Conservation (phyloP, 2,329 filamentous ascomycete genomes). For the Penicillium sp. region DNA sequence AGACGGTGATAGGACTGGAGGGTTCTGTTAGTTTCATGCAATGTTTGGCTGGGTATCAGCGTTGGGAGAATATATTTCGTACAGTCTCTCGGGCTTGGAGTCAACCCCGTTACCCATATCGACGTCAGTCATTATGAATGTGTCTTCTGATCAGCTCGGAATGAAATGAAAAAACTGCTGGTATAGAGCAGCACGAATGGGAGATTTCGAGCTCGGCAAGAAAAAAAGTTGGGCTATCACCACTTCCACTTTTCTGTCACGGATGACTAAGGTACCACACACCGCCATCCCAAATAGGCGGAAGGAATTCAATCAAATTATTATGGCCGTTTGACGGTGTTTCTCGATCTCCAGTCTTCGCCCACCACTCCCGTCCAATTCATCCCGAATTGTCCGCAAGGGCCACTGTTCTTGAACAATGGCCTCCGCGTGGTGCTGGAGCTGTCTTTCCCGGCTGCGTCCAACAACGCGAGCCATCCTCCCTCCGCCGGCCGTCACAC, state of each 20-base stretch:
- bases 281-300: slow-evolving; percentile 25
- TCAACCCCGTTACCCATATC: slow-evolving; percentile 26
- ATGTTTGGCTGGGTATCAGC: slow-evolving; percentile 3
- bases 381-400: slow-evolving; percentile 27
- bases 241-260: slow-evolving; percentile 25
- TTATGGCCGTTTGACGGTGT: slow-evolving; percentile 14
- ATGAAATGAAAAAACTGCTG: not conserved
- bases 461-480: slow-evolving; percentile 40
- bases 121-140: slow-evolving; percentile 27
- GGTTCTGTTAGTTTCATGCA: slow-evolving; percentile 18
- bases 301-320: slow-evolving; percentile 26
- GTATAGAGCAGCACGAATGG: not conserved
- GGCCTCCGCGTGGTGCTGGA: slow-evolving; percentile 59
- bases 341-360: slow-evolving; percentile 10
- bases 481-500: slow-evolving; percentile 44
- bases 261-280: slow-evolving; percentile 19
- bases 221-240: slow-evolving; percentile 35
- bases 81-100: slow-evolving; percentile 43
- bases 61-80: slow-evolving; percentile 16
- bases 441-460: slow-evolving; percentile 54
- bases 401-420: slow-evolving; percentile 44
- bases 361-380: slow-evolving; percentile 15
- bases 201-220: slow-evolving; percentile 11
- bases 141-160: not conserved
- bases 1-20: slow-evolving; percentile 59